Evolutionary conservation across 169 alveolate genomes (phyloP).

Genomic region (Plasmodium coatneyi): DNA sequence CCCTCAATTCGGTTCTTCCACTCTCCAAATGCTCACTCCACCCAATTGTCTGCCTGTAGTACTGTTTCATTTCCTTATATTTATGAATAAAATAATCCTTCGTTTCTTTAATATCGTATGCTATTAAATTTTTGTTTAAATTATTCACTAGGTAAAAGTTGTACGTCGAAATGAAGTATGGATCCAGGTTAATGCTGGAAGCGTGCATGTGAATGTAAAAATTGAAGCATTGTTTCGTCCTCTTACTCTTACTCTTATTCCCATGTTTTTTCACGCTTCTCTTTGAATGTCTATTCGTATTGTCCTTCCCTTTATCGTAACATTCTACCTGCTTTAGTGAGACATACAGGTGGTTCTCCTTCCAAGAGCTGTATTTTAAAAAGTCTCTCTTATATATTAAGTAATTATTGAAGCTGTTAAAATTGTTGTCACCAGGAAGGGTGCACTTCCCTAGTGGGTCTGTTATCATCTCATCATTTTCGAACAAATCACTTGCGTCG

Average conservation of each 20-base stretch:
- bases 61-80: constrained; percentile 6
- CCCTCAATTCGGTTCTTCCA: not conserved
- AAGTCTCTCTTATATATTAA: constrained; percentile 65
- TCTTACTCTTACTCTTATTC: not conserved
- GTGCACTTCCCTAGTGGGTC: not conserved
- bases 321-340: constrained; percentile 15
- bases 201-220: constrained; percentile 42
- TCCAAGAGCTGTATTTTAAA: constrained; percentile 37
- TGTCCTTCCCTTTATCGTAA: not conserved
- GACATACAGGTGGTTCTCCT: constrained; percentile 44
- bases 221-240: constrained; percentile 13
- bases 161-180: constrained; percentile 49
- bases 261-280: not conserved
- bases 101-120: constrained; percentile 50
- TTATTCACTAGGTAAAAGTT: constrained; percentile 51
- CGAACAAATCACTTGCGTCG: not conserved
- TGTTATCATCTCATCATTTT: not conserved
- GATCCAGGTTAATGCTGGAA: constrained; percentile 45
- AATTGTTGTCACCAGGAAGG: not conserved
- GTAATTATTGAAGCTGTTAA: constrained; percentile 44
- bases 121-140: constrained; percentile 54
- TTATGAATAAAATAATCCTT: constrained; percentile 28
- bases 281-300: not conserved
- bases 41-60: constrained; percentile 17
- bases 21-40: not conserved